Evolutionary conservation across 768 basidiomycete species (phyloP), one percentile per base, ranked within the genome.

Genomic region (Scleroderma citrinum): DNA sequence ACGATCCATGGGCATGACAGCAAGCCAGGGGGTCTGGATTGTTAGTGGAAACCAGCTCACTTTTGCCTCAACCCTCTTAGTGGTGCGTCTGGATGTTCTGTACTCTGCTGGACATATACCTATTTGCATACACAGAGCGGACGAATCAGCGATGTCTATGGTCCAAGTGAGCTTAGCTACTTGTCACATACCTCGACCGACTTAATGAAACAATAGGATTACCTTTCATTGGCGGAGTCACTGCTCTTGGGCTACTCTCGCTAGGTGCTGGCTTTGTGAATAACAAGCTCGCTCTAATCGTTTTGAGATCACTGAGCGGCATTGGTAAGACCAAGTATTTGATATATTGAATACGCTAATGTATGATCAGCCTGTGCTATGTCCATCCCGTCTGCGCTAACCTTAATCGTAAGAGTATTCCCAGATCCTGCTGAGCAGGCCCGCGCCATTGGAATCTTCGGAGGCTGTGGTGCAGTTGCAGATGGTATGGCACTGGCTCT

Each of bases 231-330:
- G 44, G 47, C 0, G 78, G 81, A 7, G 58, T 74, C 20, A 45
- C 59, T 19, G 51, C 54, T 3, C 62, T 82, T 13, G 76, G 76
- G 3, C 40, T 75, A 31, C 60, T 77, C 20, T 71, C 74, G 10
- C 52, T 80, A 13, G 66, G 67, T 20, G 67, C 66, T n/a, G 77
- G 77, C 20, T 81, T 82, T 51, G 64, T 68, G 23, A 48, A 64
- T 20, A 64, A 70, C 57, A 73, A 77, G 54, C 71, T 79, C 45
- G 67, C 64, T 0, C 63, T 83, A 38, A 67, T 81, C 32, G 66
- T 78, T 36, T 58, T 83, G 1, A 69, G 81, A 55, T 79, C 75
- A 3, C 43, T 82, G 8, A 73, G 67, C 54, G 80, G 81, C 17
- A 67, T 74, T 31, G 69, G 76, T 72, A 39, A 32, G n/a, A 34